Evolutionary conservation across 441 rosid genomes (phyloP), one percentile per base, ranked within the genome.

Genomic region (Mallotus japonicus): DNA sequence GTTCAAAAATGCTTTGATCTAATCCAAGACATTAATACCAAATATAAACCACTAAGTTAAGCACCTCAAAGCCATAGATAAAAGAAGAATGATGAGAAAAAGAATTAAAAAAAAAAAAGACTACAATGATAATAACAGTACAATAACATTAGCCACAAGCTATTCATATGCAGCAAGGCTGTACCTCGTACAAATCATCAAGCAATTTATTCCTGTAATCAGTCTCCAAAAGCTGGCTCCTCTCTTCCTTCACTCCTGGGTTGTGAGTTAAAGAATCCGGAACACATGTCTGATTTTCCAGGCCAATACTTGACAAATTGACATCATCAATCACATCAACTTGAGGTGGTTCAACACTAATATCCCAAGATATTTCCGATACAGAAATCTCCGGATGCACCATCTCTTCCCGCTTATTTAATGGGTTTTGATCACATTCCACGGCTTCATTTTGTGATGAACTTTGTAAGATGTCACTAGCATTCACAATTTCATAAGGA

Each of bases 111-210:
- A n/a, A 13, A 67, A n/a, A 28, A 28, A 28, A 1, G 3, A 28
- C 32, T 1, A 28, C 2, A 28, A 28, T 28, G 32, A 28, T 28
- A 28, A 28, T 28, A 28, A 28, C 3, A 20, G 51, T 65, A 15
- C 59, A 64, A 34, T 11, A 71, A 28, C 32, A 1, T 28, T 37
- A 76, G 70, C 65, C 50, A 63, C 19, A 53, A 70, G 59, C 60
- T 51, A 22, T 28, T 70, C 34, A 60, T 58, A 71, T 58, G 3
- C 17, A 32, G 64, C 17, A 37, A 70, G 60, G 44, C 50, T 58
- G 49, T 83, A 93, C 99, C 98, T 95, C 97, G 60, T 89, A 86
- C 67, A 91, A 83, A 85, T 95, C 98, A 77, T 95, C 98, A 47
- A 95, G 97, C 76, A 95, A 88, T 83, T 87, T 93, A 73, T 90